Evolutionary conservation across 768 basidiomycete genomes (phyloP).

Genomic region (Amanita phalloides): DNA sequence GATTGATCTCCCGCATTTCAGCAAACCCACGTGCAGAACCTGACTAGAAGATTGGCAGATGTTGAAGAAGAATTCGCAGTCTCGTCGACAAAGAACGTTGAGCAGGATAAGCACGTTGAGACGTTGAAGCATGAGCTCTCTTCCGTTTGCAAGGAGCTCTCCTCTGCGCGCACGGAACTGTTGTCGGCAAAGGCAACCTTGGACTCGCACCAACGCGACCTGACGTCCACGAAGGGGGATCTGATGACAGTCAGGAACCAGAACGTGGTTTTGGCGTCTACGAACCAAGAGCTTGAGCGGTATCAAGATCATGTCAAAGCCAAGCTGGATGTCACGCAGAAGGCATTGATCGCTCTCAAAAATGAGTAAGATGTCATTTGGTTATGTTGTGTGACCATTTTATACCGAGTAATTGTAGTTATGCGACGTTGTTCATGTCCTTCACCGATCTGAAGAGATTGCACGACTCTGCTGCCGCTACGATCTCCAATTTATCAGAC

Average conservation of each 20-base stretch:
- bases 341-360: background rate
- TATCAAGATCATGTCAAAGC: slow-evolving; percentile 1
- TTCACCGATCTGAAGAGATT: slow-evolving; percentile 7
- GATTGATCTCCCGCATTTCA: background rate
- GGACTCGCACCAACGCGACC: background rate
- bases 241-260: background rate
- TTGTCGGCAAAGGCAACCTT: background rate
- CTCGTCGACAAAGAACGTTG: background rate
- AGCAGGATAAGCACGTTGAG: background rate
- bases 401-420: background rate
- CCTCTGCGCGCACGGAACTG: background rate
- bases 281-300: slow-evolving; percentile 1
- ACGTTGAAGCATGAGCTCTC: background rate
- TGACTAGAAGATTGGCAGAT: background rate
- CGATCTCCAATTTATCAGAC: background rate
- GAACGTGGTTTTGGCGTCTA: background rate
- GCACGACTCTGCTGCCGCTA: background rate
- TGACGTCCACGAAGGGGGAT: background rate
- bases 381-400: background rate
- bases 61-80: background rate
- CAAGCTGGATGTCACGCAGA: background rate
- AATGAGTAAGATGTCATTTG: background rate
- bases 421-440: slow-evolving; percentile 8
- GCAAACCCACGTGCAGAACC: background rate
- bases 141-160: background rate